These are phyloP conservation scores for Diplogelasinospora grovesii DNA, from an alignment of 495 filamentous ascomycete species.

Conservation along the genomic window DNA sequence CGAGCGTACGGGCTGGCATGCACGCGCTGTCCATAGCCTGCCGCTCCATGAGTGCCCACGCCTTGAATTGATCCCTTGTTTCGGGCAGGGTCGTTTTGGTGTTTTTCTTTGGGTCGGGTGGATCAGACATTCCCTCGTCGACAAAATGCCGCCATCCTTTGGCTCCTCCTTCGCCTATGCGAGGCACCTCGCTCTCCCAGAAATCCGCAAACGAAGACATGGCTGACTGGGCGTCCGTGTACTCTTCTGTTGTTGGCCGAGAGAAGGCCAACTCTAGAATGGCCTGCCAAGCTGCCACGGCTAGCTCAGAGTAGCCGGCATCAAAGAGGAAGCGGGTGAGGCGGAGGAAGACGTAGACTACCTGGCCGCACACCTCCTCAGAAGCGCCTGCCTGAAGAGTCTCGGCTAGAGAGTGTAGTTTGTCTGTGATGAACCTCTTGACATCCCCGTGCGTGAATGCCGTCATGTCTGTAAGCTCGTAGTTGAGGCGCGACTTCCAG, in stretches of 20 bases:
- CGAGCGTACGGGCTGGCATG: constrained; percentile 60
- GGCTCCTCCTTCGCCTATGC: constrained; percentile 69
- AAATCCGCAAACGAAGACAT: constrained; percentile 56
- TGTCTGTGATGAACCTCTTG: constrained; percentile 48
- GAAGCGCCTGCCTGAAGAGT: constrained; percentile 17
- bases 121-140: constrained; percentile 25
- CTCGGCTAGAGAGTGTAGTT: constrained; percentile 44
- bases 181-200: constrained; percentile 80
- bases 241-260: constrained; percentile 33
- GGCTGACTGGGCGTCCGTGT: constrained; percentile 22
- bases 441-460: constrained; percentile 64
- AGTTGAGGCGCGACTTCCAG: constrained; percentile 71
- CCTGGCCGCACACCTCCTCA: constrained; percentile 35
- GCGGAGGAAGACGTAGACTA: constrained; percentile 68
- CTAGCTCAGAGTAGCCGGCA: constrained; percentile 72
- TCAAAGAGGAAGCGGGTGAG: constrained; percentile 67
- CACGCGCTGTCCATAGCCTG: constrained; percentile 38
- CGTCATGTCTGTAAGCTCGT: constrained; percentile 61
- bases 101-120: constrained; percentile 27
- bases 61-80: constrained; percentile 34
- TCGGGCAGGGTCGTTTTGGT: constrained; percentile 11
- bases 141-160: constrained; percentile 61
- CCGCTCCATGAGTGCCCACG: constrained; percentile 59
- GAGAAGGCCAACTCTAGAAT: constrained; percentile 69
- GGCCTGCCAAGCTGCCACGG: constrained; percentile 77